Conservation (phyloP, 495 filamentous ascomycete species). For the Xeromyces bisporus region DNA sequence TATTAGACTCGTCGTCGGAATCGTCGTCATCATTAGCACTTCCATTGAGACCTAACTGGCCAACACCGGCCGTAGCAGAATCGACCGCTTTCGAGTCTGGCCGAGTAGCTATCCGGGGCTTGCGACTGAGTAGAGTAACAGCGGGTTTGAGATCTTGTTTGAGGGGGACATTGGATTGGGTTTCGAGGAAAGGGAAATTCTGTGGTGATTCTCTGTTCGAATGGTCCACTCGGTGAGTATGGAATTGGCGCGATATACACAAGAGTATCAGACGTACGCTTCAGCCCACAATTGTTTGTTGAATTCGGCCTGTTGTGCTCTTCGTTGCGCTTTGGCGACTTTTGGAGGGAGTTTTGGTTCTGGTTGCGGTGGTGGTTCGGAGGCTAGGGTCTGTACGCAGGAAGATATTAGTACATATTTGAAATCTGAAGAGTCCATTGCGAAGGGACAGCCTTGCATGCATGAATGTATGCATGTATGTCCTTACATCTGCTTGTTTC, state of each 20-base stretch:
- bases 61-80: slow-evolving; percentile 40
- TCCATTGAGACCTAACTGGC: slow-evolving; percentile 31
- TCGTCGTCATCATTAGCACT: slow-evolving; percentile 46
- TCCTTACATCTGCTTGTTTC: slow-evolving; percentile 49
- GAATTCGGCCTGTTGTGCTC: slow-evolving; percentile 62
- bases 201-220: slow-evolving; percentile 42
- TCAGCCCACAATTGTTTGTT: slow-evolving; percentile 78
- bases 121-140: slow-evolving; percentile 69
- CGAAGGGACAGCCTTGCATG: no score
- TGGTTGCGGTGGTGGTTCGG: slow-evolving; percentile 15
- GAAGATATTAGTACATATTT: no score
- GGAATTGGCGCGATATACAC: no score
- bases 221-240: no score
- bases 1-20: slow-evolving; percentile 45
- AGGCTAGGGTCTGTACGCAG: slow-evolving; percentile 17
- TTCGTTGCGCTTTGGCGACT: slow-evolving; percentile 56
- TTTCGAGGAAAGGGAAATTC: slow-evolving; percentile 55
- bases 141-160: slow-evolving; percentile 69
- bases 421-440: no score
- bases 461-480: not conserved
- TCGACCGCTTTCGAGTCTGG: slow-evolving; percentile 15
- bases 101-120: slow-evolving; percentile 38
- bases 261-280: slow-evolving; percentile 67
- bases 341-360: slow-evolving; percentile 35
- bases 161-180: slow-evolving; percentile 48